Base-by-base conservation (phyloP, 179 eudicot genomes). In the Amaranthus tricolor region DNA sequence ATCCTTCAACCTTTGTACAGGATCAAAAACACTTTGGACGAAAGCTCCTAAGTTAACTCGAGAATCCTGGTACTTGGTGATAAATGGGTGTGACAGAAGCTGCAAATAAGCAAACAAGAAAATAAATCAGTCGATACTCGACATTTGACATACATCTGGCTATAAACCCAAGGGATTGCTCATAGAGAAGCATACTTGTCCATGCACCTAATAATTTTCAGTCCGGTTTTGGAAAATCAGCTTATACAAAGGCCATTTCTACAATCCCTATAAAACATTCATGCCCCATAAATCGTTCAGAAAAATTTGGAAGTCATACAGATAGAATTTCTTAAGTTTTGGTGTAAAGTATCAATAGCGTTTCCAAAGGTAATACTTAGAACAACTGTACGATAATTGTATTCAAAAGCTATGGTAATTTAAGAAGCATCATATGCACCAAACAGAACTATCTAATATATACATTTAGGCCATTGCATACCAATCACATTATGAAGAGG, bases 81-180 rank as follows among this genome's bases (percentile, higher is more conserved):
- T 77, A 78, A 94, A 94, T 76, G 95, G 96, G 81, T 92, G 97
- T 20, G 86, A 87, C 78, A 95, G 97, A 78, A 95, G 97, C 97
- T 95, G 86, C 86, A 84, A 11, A 16, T 64, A 14, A 62, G 48
- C 44, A 78, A 63, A 31, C 40, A 31, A 31, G 40, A 72, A 0
- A 78, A 44, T 62, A 74, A 70, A 17, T 72, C 57, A 15, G 62
- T 44, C 47, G 48, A 66, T 10, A 40, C 58, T 31, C 14, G 5
- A 12, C 58, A 54, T 17, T 54, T 15, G 58, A 54, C 9, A 62
- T 31, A 31, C 43, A 31, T 15, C 6, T 17, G 15, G 5, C 9
- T 13, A 14, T 1, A n/a, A 40, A 9, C 16, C 45, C 66, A 62
- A 62, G 66, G 48, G 66, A 19, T 62, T 21, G 19, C 49, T 62